phyloP scores from a whole-genome alignment of 331 rosid species.

The Telfairia occidentalis region DNA sequence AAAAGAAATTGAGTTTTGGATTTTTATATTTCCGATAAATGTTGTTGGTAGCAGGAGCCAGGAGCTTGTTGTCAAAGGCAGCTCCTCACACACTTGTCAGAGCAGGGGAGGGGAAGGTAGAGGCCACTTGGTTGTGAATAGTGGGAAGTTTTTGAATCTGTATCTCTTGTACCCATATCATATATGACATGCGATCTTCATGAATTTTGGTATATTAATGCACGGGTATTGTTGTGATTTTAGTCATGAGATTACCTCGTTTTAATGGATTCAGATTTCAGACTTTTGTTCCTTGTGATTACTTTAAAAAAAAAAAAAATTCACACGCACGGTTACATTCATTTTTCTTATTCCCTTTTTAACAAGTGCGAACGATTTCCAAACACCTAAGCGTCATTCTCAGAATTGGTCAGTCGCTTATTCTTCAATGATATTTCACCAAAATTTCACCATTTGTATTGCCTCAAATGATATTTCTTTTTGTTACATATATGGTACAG shows the following conservation, averaged over 20 bases:
- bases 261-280: background rate
- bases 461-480: background rate
- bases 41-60: background rate
- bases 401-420: no score
- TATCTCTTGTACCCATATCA: background rate
- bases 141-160: background rate
- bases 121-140: constrained; percentile 11
- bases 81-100: background rate
- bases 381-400: no score
- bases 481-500: background rate
- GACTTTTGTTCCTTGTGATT: background rate
- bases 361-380: no score
- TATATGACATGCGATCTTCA: background rate
- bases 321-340: background rate
- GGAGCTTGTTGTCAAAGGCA: constrained; percentile 6
- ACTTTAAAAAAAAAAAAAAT: no score
- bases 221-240: background rate
- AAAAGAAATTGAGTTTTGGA: background rate
- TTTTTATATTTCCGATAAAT: background rate
- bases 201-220: constrained; percentile 4
- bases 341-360: background rate
- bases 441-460: background rate
- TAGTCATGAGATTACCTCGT: background rate
- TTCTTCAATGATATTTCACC: background rate
- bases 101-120: background rate